A percentile compares a stretch with the other conserved stretches of the same genome.
Evolutionary conservation across 2,329 filamentous ascomycete species (phyloP).

Genomic region (Claviceps africana): DNA sequence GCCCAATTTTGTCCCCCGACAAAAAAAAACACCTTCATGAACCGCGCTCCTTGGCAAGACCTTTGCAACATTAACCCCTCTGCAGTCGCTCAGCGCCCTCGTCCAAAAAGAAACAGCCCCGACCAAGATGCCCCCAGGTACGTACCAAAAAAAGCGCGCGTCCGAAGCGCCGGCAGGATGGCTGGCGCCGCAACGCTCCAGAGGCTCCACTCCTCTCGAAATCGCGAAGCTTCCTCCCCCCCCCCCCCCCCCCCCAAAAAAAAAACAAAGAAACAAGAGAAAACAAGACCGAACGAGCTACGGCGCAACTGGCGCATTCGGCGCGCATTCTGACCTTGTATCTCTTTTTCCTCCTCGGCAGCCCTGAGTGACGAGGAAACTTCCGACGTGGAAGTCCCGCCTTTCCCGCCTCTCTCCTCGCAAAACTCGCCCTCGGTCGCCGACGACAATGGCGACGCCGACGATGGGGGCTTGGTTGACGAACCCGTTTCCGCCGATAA

Average conservation of each 20-base stretch:
- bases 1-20: not conserved
- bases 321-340: slow-evolving; percentile 9
- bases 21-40: slow-evolving; percentile 1
- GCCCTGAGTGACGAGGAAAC: slow-evolving; percentile 24
- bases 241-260: too few relatives aligned
- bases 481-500: slow-evolving; percentile 7
- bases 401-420: slow-evolving; percentile 9
- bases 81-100: not conserved
- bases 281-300: not conserved
- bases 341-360: too few relatives aligned
- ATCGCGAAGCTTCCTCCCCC: too few relatives aligned
- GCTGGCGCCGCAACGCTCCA: not conserved
- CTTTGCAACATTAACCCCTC: not conserved
- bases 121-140: slow-evolving; percentile 5
- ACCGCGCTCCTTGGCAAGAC: not conserved
- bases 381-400: slow-evolving; percentile 17
- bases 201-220: not conserved
- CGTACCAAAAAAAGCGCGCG: not conserved
- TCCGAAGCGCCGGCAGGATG: not conserved
- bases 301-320: not conserved
- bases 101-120: not conserved
- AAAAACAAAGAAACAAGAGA: not conserved
- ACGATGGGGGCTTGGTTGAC: slow-evolving; percentile 6
- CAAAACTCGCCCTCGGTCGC: slow-evolving; percentile 13
- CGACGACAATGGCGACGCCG: slow-evolving; percentile 1